These are phyloP conservation scores for Fusarium verticillioides DNA, from an alignment of 2,329 filamentous ascomycete species.

Conservation along the genomic window DNA sequence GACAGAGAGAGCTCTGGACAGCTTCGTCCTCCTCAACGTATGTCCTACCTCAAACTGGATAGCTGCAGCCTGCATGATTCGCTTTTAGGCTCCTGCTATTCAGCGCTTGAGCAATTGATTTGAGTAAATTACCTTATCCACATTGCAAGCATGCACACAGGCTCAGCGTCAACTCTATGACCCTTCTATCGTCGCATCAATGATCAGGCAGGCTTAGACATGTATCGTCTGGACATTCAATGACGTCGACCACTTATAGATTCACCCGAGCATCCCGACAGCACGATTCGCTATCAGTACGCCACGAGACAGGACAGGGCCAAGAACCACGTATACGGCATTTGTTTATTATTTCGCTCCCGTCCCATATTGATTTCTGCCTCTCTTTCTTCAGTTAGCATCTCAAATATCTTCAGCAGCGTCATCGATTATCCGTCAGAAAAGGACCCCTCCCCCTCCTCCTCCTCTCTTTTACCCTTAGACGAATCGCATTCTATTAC, in stretches of 20 bases:
- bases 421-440: slow-evolving; percentile 3
- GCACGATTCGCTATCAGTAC: slow-evolving; percentile 8
- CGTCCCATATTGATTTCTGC: not conserved
- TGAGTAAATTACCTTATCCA: slow-evolving; percentile 14
- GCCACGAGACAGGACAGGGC: slow-evolving; percentile 14
- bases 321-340: not conserved
- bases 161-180: slow-evolving; percentile 27
- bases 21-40: not conserved
- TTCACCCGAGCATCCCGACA: slow-evolving; percentile 23
- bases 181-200: slow-evolving; percentile 22
- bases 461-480: not conserved
- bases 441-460: slow-evolving; percentile 9
- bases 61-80: slow-evolving; percentile 4
- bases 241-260: slow-evolving; percentile 37
- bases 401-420: slow-evolving; percentile 17
- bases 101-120: slow-evolving; percentile 16
- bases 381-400: not conserved
- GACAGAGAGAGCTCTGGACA: slow-evolving; percentile 9
- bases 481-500: slow-evolving; percentile 22
- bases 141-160: slow-evolving; percentile 1
- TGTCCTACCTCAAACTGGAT: not conserved
- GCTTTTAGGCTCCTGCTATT: not conserved
- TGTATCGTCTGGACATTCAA: slow-evolving; percentile 31
- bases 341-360: slow-evolving; percentile 15
- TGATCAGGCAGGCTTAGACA: slow-evolving; percentile 20